phyloP scores from a whole-genome alignment of 2,329 filamentous ascomycete genomes.

The Penicillium janthinellum region DNA sequence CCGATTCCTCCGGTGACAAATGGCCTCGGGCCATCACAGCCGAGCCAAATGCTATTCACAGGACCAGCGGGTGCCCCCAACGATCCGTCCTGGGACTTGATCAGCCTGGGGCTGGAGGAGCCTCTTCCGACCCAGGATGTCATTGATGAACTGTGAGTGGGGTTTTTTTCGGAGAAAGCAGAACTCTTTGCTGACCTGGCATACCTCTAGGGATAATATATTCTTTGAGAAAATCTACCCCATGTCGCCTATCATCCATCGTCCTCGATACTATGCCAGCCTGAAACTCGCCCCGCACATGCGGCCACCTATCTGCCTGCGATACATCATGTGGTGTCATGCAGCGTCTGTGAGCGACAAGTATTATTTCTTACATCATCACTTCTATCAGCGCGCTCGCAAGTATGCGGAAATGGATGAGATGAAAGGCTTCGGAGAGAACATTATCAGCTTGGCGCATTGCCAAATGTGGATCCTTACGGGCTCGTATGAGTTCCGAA shows the following conservation, averaged over 20 bases:
- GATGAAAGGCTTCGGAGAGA: slow-evolving; percentile 88
- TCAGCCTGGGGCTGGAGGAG: slow-evolving; percentile 79
- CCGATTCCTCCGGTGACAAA: slow-evolving; percentile 30
- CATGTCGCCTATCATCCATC: slow-evolving; percentile 85
- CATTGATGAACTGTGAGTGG: slow-evolving; percentile 75
- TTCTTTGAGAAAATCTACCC: slow-evolving; percentile 92
- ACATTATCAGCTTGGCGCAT: slow-evolving; percentile 81
- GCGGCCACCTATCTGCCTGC: slow-evolving; percentile 81
- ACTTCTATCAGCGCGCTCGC: slow-evolving; percentile 85
- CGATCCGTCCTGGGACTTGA: slow-evolving; percentile 79
- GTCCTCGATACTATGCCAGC: slow-evolving; percentile 79
- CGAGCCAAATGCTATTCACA: slow-evolving; percentile 24
- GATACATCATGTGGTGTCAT: slow-evolving; percentile 95
- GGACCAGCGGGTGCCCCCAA: slow-evolving; percentile 28
- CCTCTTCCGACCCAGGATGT: slow-evolving; percentile 75
- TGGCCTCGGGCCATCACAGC: slow-evolving; percentile 23
- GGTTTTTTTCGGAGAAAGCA: neutral
- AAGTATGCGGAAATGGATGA: slow-evolving; percentile 91
- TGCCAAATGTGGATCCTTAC: slow-evolving; percentile 82
- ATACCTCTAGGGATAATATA: slow-evolving; percentile 66
- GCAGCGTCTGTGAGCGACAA: slow-evolving; percentile 85
- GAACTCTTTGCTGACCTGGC: slow-evolving; percentile 16
- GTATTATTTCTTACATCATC: slow-evolving; percentile 74
- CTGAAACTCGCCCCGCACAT: slow-evolving; percentile 87
- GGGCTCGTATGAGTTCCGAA: slow-evolving; percentile 88